Base-by-base conservation (phyloP, 2,329 filamentous ascomycete genomes). In the Onygenales sp. region DNA sequence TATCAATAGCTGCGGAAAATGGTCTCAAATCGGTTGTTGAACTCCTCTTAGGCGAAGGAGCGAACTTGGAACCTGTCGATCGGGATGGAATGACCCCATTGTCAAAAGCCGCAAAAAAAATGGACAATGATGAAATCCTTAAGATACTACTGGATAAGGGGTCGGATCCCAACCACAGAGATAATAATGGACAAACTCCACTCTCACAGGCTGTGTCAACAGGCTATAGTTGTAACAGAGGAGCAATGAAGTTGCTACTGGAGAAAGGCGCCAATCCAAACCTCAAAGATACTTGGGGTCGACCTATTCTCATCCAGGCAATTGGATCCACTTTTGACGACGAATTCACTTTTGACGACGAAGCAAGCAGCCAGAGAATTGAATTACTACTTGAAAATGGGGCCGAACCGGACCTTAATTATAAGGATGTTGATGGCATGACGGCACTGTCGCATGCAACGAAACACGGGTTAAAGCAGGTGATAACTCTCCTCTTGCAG, bases 1-100 rank as follows among this genome's bases (percentile, higher is more conserved):
- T 55, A 13, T 57, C 40, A 32, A 36, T 51, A 6, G 55, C 55
- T 43, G 47, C 53, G 36, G 37, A 8, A 27, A 46, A 49, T 31
- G 46, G 50, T 13, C 44, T 55, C 37, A 31, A 21, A 10, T 14
- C 36, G 17, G 33, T 55, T 13, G 49, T 57, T 14, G 39, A 36
- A 13, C 9, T n/a, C 14, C 14, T 40, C 10, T 4, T 40, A 4
- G 21, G 4, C 21, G 3, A 27, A 27, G 21, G 21, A 27, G 21
- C 21, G 21, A 27, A 27, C 21, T 27, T 27, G 21, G 21, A 27
- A 27, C 21, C 21, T 27, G 21, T 27, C 21, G 21, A 27, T 27
- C 21, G 21, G 3, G 21, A 27, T 3, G 21, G 21, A 1, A 27
- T 27, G 21, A 40, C 37, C 37, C 37, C 37, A 40, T 14, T 40